Evolutionary conservation across 73 alveolate species (phyloP), one percentile per base, ranked within the genome.

Genomic region (Durusdinium trenchii): DNA sequence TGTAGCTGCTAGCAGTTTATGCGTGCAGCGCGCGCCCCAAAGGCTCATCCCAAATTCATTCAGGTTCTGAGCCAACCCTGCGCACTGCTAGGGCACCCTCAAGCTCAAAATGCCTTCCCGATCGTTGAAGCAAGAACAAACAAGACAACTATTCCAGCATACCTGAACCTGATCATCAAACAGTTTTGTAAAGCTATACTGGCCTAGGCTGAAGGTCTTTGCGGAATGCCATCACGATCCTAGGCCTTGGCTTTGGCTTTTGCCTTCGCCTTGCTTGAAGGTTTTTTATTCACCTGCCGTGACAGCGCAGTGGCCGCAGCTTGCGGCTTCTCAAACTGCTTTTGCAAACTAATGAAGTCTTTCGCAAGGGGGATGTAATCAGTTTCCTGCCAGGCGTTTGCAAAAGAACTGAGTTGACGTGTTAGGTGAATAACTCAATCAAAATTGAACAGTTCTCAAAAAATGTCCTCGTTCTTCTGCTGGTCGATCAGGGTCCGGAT

Each of bases 291-390:
- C 64, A 54, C 28, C 64, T 54, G 64, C 20, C 20, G 9, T 9
- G 28, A 54, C 9, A 54, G 9, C 20, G 64, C 64, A 54, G 9
- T 82, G 32, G 64, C 92, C 4, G 92, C 92, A 32, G 92, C 69
- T 45, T 32, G 48, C 28, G 92, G 92, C 92, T 82, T 82, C 38
- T 82, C 92, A 32, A 47, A 82, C 14, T 26, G 38, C 92, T 82
- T 82, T 57, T 46, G 46, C 48, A 82, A 35, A 2, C n/a, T 32
- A 5, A 82, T 46, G 71, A 82, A 47, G 35, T 47, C 69, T n/a
- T 35, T 47, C 92, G 48, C 92, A 4, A 14, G 2, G 6, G 92
- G 92, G n/a, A 82, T 0, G 92, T 82, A 82, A 23, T 46, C 71
- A 35, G 46, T 71, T 35, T 82, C 92, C 92, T 82, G 92, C 87